Base-by-base conservation (phyloP, 2,329 filamentous ascomycete genomes). In the Claviceps fusiformis region DNA sequence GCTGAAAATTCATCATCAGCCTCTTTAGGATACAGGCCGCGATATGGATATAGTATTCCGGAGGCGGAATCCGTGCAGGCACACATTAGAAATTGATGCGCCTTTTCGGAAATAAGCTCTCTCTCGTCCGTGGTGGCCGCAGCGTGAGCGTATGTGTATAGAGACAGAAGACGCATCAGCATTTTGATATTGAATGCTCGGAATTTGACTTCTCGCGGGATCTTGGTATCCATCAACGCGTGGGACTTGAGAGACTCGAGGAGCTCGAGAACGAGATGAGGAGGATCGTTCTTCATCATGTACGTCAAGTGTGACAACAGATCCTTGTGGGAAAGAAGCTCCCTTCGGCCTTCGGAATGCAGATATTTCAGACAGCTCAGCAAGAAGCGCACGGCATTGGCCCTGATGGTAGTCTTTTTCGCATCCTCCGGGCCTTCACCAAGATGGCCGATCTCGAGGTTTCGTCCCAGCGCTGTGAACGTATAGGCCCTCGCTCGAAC, bases 1-100 rank as follows among this genome's bases (percentile, higher is more conserved):
- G 57, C 52, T 19, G 60, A 57, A n/a, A 58, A 55, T 37, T 74
- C 68, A 24, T 76, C 72, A 54, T 86, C 80, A 2, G 82, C 75
- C 57, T 86, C 82, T 45, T 84, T 81, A 7, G 90, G 88, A 68
- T 97, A 97, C 69, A 89, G 87, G n/a, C 90, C 91, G 41, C 81
- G 82, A 56, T 88, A 85, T 3, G 83, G 79, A 54, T 90, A 80
- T 53, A 95, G 72, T 2, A 95, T 78, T 15, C 92, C 93, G 52
- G 85, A 82, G 4, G 76, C 77, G 0, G 83, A 73, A 46, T 80
- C 84, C 1, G 88, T 95, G 69, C 90, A 96, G 3, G 87, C 78
- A 41, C 82, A 75, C 51, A 85, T 70, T 49, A 98, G 73, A 60
- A 97, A 88, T 1, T 83, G 78, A 60, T 96, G 89, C 0, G 85